phyloP scores from a whole-genome alignment of 495 filamentous ascomycete genomes.

The Penicillium paradoxum region DNA sequence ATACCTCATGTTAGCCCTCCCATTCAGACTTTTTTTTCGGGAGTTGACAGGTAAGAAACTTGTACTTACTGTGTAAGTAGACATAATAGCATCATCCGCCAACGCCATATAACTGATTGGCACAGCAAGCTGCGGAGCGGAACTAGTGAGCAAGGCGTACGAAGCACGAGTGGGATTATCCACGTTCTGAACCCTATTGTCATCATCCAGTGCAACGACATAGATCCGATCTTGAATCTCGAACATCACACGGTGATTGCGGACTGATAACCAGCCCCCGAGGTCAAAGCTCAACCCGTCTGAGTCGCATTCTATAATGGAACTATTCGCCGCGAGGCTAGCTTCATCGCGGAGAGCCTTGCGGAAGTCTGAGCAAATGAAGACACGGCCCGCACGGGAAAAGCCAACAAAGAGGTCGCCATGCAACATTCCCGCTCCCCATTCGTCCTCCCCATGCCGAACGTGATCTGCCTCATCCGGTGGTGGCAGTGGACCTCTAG shows the following conservation, averaged over 20 bases:
- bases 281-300: conserved; percentile 35
- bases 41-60: not conserved
- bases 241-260: conserved; percentile 39
- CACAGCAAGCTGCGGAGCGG: conserved; percentile 31
- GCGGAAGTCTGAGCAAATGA: conserved; percentile 37
- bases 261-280: conserved; percentile 38
- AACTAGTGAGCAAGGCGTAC: conserved; percentile 33
- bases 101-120: conserved; percentile 39
- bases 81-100: conserved; percentile 38
- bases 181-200: conserved; percentile 26
- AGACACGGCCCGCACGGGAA: conserved; percentile 35
- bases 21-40: not conserved
- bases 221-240: conserved; percentile 39
- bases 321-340: conserved; percentile 20
- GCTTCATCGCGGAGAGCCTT: conserved; percentile 26
- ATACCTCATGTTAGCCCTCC: conserved; percentile 7
- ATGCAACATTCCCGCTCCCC: conserved; percentile 37
- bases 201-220: conserved; percentile 32
- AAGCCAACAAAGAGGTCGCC: conserved; percentile 36
- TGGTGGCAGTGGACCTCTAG: conserved; percentile 23
- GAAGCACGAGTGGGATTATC: conserved; percentile 26
- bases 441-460: conserved; percentile 31
- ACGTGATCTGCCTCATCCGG: conserved; percentile 27
- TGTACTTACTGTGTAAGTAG: conserved; percentile 32
- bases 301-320: conserved; percentile 34